Conservation (phyloP, 441 rosid genomes). For the Mallotus japonicus region DNA sequence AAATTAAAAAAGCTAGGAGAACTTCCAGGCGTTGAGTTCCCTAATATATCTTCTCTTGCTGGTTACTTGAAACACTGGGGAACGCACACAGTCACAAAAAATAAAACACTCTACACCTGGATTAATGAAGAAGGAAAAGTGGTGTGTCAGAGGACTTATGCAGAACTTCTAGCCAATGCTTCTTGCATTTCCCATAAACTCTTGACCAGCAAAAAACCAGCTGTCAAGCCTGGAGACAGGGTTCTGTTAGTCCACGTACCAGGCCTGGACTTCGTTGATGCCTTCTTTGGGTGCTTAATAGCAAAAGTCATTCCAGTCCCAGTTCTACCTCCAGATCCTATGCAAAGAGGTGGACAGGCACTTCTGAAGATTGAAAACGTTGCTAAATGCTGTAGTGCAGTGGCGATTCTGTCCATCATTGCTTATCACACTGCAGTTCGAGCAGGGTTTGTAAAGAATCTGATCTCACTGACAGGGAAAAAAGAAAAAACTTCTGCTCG, state of each 20-base stretch:
- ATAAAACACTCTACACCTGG: slow-evolving; percentile 55
- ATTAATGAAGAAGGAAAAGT: slow-evolving; percentile 51
- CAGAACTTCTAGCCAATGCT: slow-evolving; percentile 51
- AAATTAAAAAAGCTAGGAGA: slow-evolving; percentile 39
- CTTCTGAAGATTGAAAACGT: slow-evolving; percentile 68
- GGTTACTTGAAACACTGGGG: slow-evolving; percentile 68
- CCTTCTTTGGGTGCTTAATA: slow-evolving; percentile 70
- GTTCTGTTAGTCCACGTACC: slow-evolving; percentile 63
- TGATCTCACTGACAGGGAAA: slow-evolving; percentile 44
- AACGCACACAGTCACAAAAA: slow-evolving; percentile 33
- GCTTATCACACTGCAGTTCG: slow-evolving; percentile 63
- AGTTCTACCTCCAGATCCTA: slow-evolving; percentile 73
- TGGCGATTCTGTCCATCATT: slow-evolving; percentile 57
- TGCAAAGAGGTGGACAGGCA: slow-evolving; percentile 74
- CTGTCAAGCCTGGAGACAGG: slow-evolving; percentile 58
- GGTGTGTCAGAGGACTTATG: slow-evolving; percentile 46
- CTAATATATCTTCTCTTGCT: slow-evolving; percentile 50
- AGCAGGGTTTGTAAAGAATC: slow-evolving; percentile 52
- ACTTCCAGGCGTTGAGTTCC: slow-evolving; percentile 51
- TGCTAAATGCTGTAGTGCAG: slow-evolving; percentile 50
- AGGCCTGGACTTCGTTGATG: slow-evolving; percentile 64
- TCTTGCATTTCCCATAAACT: slow-evolving; percentile 53
- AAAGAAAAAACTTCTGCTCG: slow-evolving; percentile 33
- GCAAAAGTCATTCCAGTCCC: slow-evolving; percentile 68
- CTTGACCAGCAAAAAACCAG: slow-evolving; percentile 47